phyloP scores from a whole-genome alignment of 2,329 filamentous ascomycete genomes.

The Bipolaris bicolor region DNA sequence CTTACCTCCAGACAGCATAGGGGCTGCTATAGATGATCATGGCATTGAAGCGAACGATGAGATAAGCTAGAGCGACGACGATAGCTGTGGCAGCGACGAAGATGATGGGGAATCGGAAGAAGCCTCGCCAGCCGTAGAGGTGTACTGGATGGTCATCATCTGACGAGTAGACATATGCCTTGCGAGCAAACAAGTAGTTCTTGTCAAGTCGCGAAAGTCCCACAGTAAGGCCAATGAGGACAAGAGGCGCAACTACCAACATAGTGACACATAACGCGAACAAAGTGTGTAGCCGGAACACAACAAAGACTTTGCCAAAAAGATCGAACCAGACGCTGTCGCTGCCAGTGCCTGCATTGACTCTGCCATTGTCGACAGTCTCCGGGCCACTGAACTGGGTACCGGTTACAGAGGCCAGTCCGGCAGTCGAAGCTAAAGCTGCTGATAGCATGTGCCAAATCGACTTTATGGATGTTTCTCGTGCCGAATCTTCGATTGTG shows the following conservation, averaged over 20 bases:
- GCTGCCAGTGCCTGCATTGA: conserved; percentile 69
- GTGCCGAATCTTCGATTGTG: conserved; percentile 83
- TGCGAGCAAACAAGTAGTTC: conserved; percentile 83
- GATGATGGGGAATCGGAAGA: conserved; percentile 82
- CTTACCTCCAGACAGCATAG: conserved; percentile 76
- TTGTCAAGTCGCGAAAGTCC: conserved; percentile 75
- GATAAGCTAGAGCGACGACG: conserved; percentile 74
- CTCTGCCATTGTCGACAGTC: conserved; percentile 59
- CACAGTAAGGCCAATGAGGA: conserved; percentile 72
- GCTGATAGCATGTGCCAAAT: conserved; percentile 96
- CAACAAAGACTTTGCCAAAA: conserved; percentile 78
- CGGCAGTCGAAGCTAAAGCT: conserved; percentile 74
- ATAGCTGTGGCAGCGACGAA: conserved; percentile 70
- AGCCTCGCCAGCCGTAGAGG: conserved; percentile 78
- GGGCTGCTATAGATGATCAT: conserved; percentile 88
- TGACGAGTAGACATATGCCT: conserved; percentile 65
- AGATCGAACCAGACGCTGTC: conserved; percentile 93
- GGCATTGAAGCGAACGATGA: conserved; percentile 84
- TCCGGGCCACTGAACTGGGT: conserved; percentile 70
- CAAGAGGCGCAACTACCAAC: conserved; percentile 77
- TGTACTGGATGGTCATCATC: conserved; percentile 65
- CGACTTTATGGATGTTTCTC: conserved; percentile 72
- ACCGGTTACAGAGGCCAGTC: conserved; percentile 71
- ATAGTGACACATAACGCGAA: conserved; percentile 88
- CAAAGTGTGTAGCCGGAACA: conserved; percentile 79